phyloP scores from a whole-genome alignment of 2,329 filamentous ascomycete species.

The Ambrosiella beaveri region DNA sequence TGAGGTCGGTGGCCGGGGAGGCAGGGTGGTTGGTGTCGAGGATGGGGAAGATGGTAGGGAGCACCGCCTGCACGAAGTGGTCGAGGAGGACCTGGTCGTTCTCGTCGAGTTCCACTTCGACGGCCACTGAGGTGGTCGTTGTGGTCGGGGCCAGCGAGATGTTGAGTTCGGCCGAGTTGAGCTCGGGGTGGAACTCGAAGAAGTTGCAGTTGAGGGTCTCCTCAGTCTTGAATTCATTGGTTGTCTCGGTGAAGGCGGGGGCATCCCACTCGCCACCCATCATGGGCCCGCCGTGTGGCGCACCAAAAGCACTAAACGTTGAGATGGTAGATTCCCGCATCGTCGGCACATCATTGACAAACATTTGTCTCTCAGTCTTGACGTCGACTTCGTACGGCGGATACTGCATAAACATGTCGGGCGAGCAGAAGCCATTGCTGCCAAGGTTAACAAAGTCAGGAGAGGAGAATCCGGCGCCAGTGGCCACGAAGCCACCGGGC shows the following conservation, averaged over 20 bases:
- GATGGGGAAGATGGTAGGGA: constrained; percentile 81
- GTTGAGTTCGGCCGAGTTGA: constrained; percentile 23
- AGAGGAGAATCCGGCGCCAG: constrained; percentile 35
- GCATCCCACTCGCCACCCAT: constrained; percentile 43
- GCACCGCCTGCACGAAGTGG: constrained; percentile 76
- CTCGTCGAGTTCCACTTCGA: constrained; percentile 69
- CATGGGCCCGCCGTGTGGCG: constrained; percentile 54
- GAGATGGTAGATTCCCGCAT: constrained; percentile 74
- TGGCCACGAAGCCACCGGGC: constrained; percentile 33
- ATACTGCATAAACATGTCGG: constrained; percentile 32
- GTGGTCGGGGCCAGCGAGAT: constrained; percentile 48
- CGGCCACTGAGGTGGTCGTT: constrained; percentile 59
- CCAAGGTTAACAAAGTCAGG: constrained; percentile 37
- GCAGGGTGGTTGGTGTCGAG: constrained; percentile 80
- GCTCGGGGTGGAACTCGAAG: constrained; percentile 49
- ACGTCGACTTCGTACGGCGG: constrained; percentile 87
- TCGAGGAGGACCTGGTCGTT: constrained; percentile 73
- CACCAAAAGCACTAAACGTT: constrained; percentile 81
- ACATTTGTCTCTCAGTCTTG: constrained; percentile 89
- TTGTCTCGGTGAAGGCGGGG: constrained; percentile 4
- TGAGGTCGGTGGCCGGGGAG: constrained; percentile 60
- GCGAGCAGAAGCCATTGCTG: constrained; percentile 18
- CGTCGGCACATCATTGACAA: constrained; percentile 76
- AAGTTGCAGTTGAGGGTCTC: constrained; percentile 33
- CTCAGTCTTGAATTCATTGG: background rate